Evolutionary conservation across 116 monocot species (phyloP), one percentile per base, ranked within the genome.

Genomic region (Iris pallida): DNA sequence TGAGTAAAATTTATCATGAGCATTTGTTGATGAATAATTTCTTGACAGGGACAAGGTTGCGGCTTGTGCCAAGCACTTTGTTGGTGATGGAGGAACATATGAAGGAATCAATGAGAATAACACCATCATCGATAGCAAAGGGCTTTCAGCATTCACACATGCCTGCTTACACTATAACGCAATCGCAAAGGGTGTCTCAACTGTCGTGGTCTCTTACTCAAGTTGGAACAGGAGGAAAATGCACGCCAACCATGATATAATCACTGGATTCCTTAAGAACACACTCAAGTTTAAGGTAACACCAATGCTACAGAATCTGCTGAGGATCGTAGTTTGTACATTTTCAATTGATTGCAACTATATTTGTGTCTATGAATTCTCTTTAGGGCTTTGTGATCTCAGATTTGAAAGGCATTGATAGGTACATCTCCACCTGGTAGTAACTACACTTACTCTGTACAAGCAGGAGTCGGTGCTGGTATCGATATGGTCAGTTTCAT

Each of bases 171-270:
- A 83, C 45, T 72, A 75, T 45, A 43, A 54, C 17, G 77, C 87
- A 3, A 59, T 87, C 17, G 66, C 59, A 59, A 78, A 80, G 72
- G 87, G 87, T 15, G 78, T 87, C 20, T 67, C 87, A 7, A 69
- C 78, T 3, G 71, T 87, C n/a, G 83, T 87, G 87, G 80, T 78
- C 16, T 83, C 87, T 10, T 87, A 75, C 43, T 83, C 87, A 8
- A 87, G 87, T 57, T 80, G 77, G 87, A 87, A 87, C 58, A 83
- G 83, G 5, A 75, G 59, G 9, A 87, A 87, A 65, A 87, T 87
- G 87, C 87, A 87, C 53, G 72, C 80, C 7, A 83, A 87, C 53
- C 71, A 42, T 40, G 62, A 52, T 54, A 67, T 87, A 8, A 16
- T 87, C 10, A 87, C 83, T 19, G 68, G 72, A 4, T 75, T 65